Evolutionary conservation across 2,329 filamentous ascomycete species (phyloP).

Genomic region (Coniochaeta ligniaria): DNA sequence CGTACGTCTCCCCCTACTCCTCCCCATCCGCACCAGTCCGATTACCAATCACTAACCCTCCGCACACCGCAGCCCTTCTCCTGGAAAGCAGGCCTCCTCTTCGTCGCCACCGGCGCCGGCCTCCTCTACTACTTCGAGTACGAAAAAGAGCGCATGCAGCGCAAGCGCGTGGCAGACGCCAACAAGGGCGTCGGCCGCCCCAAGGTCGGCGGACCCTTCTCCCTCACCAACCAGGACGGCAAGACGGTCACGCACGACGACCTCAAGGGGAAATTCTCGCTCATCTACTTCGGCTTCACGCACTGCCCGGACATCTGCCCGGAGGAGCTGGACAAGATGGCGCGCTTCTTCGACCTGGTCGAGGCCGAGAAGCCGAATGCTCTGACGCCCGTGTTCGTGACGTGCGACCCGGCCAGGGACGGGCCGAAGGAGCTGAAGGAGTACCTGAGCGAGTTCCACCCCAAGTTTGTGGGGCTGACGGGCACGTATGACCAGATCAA

Average conservation of each 20-base stretch:
- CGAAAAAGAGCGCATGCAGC: slow-evolving; percentile 87
- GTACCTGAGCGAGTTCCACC: slow-evolving; percentile 89
- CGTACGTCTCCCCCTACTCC: slow-evolving; percentile 26
- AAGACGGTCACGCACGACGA: slow-evolving; percentile 69
- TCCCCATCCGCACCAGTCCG: slow-evolving; percentile 5
- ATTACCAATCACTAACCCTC: neutral
- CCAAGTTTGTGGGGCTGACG: slow-evolving; percentile 77
- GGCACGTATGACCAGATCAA: slow-evolving; percentile 93
- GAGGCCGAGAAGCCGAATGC: slow-evolving; percentile 41
- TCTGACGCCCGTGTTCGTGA: slow-evolving; percentile 82
- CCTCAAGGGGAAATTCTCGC: slow-evolving; percentile 77
- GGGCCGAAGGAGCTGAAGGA: slow-evolving; percentile 75
- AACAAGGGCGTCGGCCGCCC: slow-evolving; percentile 89
- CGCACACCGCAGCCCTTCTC: slow-evolving; percentile 69
- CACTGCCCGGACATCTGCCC: slow-evolving; percentile 98
- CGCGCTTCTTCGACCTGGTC: slow-evolving; percentile 78
- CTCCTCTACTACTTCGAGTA: slow-evolving; percentile 87
- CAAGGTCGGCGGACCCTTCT: slow-evolving; percentile 85
- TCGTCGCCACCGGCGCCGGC: slow-evolving; percentile 68
- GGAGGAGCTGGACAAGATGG: slow-evolving; percentile 99
- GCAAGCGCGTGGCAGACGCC: slow-evolving; percentile 82
- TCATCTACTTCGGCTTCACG: slow-evolving; percentile 98
- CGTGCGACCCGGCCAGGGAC: slow-evolving; percentile 90
- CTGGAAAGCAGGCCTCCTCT: slow-evolving; percentile 81
- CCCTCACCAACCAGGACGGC: slow-evolving; percentile 75